These are phyloP conservation scores for Hypoxylon fuscum DNA, from an alignment of 495 filamentous ascomycete species.

Conservation along the genomic window DNA sequence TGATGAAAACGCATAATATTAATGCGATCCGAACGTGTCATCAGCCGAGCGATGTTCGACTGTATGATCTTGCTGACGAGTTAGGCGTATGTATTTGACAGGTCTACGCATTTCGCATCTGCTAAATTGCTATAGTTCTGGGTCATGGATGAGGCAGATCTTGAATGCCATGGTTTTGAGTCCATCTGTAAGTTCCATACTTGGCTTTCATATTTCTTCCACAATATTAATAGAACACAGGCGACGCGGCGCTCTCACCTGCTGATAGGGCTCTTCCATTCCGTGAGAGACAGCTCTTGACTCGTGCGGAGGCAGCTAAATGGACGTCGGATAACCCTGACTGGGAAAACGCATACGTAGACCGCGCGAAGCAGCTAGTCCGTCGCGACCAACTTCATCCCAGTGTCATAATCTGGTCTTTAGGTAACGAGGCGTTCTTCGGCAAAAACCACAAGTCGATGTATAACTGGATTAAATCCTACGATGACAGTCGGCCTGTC, in stretches of 20 bases:
- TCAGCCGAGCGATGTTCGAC: slow-evolving; percentile 65
- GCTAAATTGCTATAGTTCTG: slow-evolving; percentile 54
- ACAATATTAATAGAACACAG: slow-evolving; percentile 21
- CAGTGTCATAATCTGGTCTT: slow-evolving; percentile 73
- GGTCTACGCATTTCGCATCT: not conserved
- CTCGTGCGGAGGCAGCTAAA: slow-evolving; percentile 59
- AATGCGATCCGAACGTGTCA: slow-evolving; percentile 71
- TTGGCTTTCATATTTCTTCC: not conserved
- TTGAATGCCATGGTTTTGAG: slow-evolving; percentile 76
- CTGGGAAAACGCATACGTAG: slow-evolving; percentile 72
- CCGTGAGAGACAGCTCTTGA: slow-evolving; percentile 60
- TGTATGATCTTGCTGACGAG: slow-evolving; percentile 72
- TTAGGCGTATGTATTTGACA: slow-evolving; percentile 55
- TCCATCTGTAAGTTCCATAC: slow-evolving; percentile 34
- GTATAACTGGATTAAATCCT: slow-evolving; percentile 66
- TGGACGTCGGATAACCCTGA: slow-evolving; percentile 69
- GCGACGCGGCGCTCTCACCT: slow-evolving; percentile 41
- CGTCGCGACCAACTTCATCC: slow-evolving; percentile 73
- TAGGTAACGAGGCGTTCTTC: slow-evolving; percentile 76
- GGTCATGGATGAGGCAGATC: slow-evolving; percentile 76
- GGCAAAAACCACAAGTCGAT: slow-evolving; percentile 70
- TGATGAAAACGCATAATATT: slow-evolving; percentile 75
- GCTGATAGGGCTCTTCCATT: slow-evolving; percentile 38
- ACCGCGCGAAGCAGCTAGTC: slow-evolving; percentile 70
- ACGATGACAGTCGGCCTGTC: slow-evolving; percentile 65